Evolutionary conservation across 2,329 filamentous ascomycete species (phyloP), one percentile per base, ranked within the genome.

Genomic region (Pseudopithomyces chartarum): DNA sequence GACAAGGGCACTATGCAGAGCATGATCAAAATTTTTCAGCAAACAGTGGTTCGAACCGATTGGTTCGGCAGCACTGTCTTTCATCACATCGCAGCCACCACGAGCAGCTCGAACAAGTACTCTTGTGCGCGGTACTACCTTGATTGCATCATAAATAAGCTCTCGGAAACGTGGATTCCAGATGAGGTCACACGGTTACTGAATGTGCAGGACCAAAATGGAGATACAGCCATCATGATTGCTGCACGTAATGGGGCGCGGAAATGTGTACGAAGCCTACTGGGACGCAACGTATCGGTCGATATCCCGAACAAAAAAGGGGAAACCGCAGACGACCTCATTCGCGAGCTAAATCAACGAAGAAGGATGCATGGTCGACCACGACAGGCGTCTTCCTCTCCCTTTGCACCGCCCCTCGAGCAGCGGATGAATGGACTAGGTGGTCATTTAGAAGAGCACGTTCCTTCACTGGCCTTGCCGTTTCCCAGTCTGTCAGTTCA

Each of bases 71-170:
- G 89, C 58, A 97, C 92, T 0, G 91, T 97, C 50, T 94, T 99
- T 68, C 95, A 98, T 71, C 94, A 98, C 73, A 93, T 96, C 42
- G 91, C 93, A 17, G 89, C 90, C 52, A 94, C 94, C 67, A 96
- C 94, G 55, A 88, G 88, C 65, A 91, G 90, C 51, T 89, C 92
- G 49, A 90, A 90, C 59, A 97, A 94, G 75, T 92, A 93, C 71
- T 89, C 90, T 20, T 96, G 91, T 69, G 92, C 93, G 32, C 86
- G 92, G 33, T 98, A 98, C 75, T 99, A 99, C 76, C 85, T 97
- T 32, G 94, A 98, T 74, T 90, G 90, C 62, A 88, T 98, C 59
- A 82, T 98, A 54, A 94, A 96, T 75, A 92, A 90, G 73, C 85
- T 99, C 58, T 86, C 88, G 59, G 91, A 96, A 68, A 86, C 87